Percentiles rank a stretch among this genome's conserved stretches.
phyloP scores from a whole-genome alignment of 257 asterid genomes.

The Orobanche coerulescens region DNA sequence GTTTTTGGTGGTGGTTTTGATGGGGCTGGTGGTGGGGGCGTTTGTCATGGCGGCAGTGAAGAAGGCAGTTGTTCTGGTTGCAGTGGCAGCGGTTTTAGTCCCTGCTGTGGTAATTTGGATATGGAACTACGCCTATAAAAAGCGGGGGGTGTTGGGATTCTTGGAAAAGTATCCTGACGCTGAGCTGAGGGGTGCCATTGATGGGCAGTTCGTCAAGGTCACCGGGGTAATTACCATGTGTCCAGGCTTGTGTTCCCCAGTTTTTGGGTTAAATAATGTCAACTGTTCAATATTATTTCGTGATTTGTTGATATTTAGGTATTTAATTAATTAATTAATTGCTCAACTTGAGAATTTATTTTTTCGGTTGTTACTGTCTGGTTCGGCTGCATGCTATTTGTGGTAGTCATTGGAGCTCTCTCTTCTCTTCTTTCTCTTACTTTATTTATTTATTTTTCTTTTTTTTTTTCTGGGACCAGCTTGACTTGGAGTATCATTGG shows the following conservation, averaged over 20 bases:
- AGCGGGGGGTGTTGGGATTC: conserved; percentile 48
- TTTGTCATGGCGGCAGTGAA: conserved; percentile 77
- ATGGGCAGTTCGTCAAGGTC: conserved; percentile 94
- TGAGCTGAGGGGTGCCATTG: conserved; percentile 84
- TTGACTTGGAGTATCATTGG: conserved; percentile 21
- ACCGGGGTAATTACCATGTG: conserved; percentile 71
- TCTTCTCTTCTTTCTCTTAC: background rate
- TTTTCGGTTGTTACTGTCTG: background rate
- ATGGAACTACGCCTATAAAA: conserved; percentile 60
- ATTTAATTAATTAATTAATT: conserved; percentile 18
- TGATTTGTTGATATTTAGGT: conserved; percentile 3
- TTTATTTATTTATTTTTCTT: background rate
- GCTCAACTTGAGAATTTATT: background rate
- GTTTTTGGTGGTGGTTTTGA: conserved; percentile 57
- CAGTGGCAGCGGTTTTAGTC: conserved; percentile 40
- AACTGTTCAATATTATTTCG: background rate
- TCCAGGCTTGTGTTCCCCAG: background rate
- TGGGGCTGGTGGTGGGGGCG: conserved; percentile 82
- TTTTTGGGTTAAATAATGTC: background rate
- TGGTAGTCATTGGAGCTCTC: background rate
- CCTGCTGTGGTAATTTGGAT: conserved; percentile 32
- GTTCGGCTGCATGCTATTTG: conserved; percentile 14
- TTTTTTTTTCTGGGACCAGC: conserved; percentile 25
- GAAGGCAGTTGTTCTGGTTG: conserved; percentile 57
- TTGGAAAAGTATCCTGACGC: conserved; percentile 56